Percentiles rank a stretch among this genome's conserved stretches.
Conservation (phyloP, 2,329 filamentous ascomycete species). For the Epichloe sp. region DNA sequence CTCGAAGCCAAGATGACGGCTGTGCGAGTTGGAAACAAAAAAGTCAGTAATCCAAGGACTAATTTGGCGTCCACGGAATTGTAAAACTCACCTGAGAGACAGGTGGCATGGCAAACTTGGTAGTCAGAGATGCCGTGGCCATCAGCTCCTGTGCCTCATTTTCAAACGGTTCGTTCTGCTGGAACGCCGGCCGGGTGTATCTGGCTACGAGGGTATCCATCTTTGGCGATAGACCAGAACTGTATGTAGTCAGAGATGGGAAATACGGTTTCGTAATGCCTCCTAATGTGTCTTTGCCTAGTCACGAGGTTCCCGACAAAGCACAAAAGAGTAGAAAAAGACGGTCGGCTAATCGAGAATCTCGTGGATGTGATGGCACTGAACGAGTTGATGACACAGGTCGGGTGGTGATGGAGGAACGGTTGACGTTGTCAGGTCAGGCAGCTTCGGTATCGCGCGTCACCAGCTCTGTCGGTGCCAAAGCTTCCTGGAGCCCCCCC, state of each 20-base stretch:
- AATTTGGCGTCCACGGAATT: not conserved
- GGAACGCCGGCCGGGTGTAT: constrained; percentile 69
- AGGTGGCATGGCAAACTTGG: constrained; percentile 92
- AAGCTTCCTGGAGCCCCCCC: not conserved
- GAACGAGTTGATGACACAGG: not conserved
- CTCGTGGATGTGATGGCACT: not conserved
- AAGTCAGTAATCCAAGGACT: not conserved
- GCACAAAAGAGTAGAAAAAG: not conserved
- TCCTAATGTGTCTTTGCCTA: not conserved
- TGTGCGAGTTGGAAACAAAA: constrained; percentile 22
- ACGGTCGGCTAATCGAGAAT: constrained; percentile 8
- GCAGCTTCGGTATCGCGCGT: constrained; percentile 32
- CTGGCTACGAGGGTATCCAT: constrained; percentile 93
- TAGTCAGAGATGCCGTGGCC: constrained; percentile 61
- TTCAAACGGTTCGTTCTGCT: constrained; percentile 56
- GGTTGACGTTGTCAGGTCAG: constrained; percentile 17
- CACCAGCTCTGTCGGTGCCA: constrained; percentile 13
- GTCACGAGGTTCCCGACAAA: not conserved
- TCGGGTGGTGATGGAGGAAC: not conserved
- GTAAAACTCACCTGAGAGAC: constrained; percentile 56
- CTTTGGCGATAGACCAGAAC: constrained; percentile 8
- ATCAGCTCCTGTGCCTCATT: constrained; percentile 62
- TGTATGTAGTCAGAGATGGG: not conserved
- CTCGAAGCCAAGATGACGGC: constrained; percentile 89
- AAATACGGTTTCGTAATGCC: not conserved